These are phyloP conservation scores for Alternaria arbusti DNA, from an alignment of 2,329 filamentous ascomycete genomes.

Conservation along the genomic window DNA sequence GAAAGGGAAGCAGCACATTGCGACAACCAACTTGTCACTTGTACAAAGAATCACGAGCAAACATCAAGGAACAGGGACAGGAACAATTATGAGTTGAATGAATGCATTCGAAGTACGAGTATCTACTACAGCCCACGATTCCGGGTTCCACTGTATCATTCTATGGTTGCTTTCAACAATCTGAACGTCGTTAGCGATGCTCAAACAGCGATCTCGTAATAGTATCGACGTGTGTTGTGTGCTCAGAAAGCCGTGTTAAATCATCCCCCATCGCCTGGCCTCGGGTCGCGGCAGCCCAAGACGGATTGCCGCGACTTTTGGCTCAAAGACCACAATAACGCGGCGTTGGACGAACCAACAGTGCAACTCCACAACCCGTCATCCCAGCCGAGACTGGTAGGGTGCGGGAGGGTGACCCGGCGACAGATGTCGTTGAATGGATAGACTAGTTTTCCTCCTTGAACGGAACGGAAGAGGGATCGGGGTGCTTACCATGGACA, in stretches of 20 bases:
- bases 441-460: constrained; percentile 68
- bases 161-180: neutral
- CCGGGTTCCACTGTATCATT: neutral
- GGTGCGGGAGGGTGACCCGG: constrained; percentile 78
- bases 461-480: constrained; percentile 27
- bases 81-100: too few relatives aligned
- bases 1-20: neutral
- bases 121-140: neutral
- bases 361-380: constrained; percentile 78
- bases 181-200: constrained; percentile 18
- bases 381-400: constrained; percentile 63
- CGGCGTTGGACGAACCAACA: constrained; percentile 51
- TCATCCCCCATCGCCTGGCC: constrained; percentile 69
- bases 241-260: constrained; percentile 73
- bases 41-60: neutral
- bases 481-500: constrained; percentile 30
- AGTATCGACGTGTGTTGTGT: constrained; percentile 16
- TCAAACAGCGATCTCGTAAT: constrained; percentile 1
- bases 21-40: too few relatives aligned
- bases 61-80: neutral
- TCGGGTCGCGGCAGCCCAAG: constrained; percentile 54
- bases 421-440: constrained; percentile 67
- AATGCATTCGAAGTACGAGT: neutral
- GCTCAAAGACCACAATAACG: constrained; percentile 64
- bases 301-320: constrained; percentile 43